phyloP scores from a whole-genome alignment of 257 asterid genomes.

The Gentiana dahurica region DNA sequence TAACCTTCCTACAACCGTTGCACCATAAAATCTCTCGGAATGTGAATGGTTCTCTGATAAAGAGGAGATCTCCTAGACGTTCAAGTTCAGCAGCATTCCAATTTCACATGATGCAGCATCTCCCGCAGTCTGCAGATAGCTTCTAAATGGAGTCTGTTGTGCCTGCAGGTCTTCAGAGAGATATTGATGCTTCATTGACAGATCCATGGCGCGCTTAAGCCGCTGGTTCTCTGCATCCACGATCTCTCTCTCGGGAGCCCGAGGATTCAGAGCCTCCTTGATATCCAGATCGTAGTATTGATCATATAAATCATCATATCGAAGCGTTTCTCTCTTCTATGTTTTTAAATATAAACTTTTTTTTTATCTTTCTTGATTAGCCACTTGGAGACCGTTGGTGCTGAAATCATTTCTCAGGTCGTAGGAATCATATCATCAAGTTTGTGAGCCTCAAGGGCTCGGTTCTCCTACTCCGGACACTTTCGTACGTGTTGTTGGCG shows the following conservation, averaged over 20 bases:
- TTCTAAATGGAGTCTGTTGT: slow-evolving; percentile 79
- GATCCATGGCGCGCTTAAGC: slow-evolving; percentile 82
- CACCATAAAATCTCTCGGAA: too few relatives aligned
- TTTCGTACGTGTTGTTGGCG: too few relatives aligned
- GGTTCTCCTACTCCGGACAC: too few relatives aligned
- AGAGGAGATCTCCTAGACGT: slow-evolving; percentile 92
- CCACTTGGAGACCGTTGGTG: too few relatives aligned
- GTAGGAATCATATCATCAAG: too few relatives aligned
- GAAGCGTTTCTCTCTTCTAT: slow-evolving; percentile 32
- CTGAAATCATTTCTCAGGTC: too few relatives aligned
- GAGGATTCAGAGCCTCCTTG: slow-evolving; percentile 72
- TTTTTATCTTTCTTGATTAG: too few relatives aligned
- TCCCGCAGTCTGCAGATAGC: slow-evolving; percentile 54
- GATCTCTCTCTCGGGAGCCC: slow-evolving; percentile 66
- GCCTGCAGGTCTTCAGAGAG: slow-evolving; percentile 73
- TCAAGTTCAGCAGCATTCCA: slow-evolving; percentile 24
- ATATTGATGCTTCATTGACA: slow-evolving; percentile 79
- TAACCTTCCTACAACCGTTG: too few relatives aligned
- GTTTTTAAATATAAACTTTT: too few relatives aligned
- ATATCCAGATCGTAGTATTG: slow-evolving; percentile 73
- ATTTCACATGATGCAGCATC: slow-evolving; percentile 67
- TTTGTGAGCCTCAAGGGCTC: too few relatives aligned
- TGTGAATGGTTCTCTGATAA: slow-evolving; percentile 77
- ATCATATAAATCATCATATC: slow-evolving; percentile 80
- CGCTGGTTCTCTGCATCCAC: slow-evolving; percentile 88